Percentiles rank a stretch among this genome's conserved stretches.
Evolutionary conservation across 192 early-diverging fungal species (phyloP).

Genomic region (Paraglomus brasilianum): DNA sequence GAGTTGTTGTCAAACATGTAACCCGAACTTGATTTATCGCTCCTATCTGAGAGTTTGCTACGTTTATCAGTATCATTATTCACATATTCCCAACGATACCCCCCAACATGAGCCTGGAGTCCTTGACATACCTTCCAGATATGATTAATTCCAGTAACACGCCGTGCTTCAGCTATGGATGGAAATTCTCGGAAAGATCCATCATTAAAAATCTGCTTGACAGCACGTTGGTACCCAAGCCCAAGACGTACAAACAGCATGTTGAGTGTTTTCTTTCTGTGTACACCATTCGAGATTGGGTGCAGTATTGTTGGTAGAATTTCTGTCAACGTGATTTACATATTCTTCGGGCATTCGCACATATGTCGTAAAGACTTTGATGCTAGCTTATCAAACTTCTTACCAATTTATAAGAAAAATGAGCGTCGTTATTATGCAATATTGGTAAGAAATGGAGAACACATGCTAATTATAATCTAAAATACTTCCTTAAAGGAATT

Average conservation of each 20-base stretch:
- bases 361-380: too few species aligned
- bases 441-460: too few species aligned
- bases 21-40: too few species aligned
- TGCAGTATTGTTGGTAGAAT: conserved; percentile 9
- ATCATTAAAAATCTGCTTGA: conserved; percentile 31
- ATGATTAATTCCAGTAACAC: conserved; percentile 21
- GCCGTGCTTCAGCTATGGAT: conserved; percentile 21
- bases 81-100: conserved; percentile 26
- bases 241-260: conserved; percentile 6
- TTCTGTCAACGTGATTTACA: conserved; percentile 25
- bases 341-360: too few species aligned
- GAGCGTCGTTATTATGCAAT: too few species aligned
- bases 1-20: too few species aligned
- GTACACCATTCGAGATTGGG: conserved; percentile 28
- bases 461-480: too few species aligned
- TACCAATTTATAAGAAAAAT: too few species aligned
- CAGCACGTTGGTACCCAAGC: conserved; percentile 17
- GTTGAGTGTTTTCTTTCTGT: conserved; percentile 22
- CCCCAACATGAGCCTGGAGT: conserved; percentile 19
- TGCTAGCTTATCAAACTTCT: too few species aligned
- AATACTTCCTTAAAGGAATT: too few species aligned
- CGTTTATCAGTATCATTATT: too few species aligned
- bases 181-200: conserved; percentile 29
- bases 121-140: conserved; percentile 19
- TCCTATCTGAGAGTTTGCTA: too few species aligned